Evolutionary conservation across 140 eudicot species (phyloP).

Genomic region (Flaveria floridana): DNA sequence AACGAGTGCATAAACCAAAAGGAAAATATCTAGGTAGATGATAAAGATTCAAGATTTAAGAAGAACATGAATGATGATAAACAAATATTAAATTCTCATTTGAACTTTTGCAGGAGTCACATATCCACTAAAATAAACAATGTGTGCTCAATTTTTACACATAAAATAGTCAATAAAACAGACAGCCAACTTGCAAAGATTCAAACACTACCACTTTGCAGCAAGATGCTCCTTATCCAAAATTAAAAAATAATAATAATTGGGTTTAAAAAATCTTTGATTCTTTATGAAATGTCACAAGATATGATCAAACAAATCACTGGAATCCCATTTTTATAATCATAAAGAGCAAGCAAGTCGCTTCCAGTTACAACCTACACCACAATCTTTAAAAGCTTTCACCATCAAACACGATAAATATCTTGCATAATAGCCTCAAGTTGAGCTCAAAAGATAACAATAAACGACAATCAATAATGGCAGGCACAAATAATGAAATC

Average conservation of each 20-base stretch:
- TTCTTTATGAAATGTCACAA: slow-evolving; percentile 14
- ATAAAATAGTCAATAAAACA: slow-evolving; percentile 20
- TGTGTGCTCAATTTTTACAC: slow-evolving; percentile 12
- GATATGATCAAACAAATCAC: slow-evolving; percentile 28
- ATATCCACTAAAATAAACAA: slow-evolving; percentile 33
- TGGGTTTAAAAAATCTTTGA: slow-evolving; percentile 20
- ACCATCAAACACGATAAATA: slow-evolving; percentile 27
- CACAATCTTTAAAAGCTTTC: slow-evolving; percentile 28
- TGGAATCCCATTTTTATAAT: slow-evolving; percentile 27
- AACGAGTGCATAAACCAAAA: slow-evolving; percentile 8
- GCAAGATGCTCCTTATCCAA: slow-evolving; percentile 38
- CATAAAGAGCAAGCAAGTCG: slow-evolving; percentile 39
- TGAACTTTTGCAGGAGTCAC: slow-evolving; percentile 25
- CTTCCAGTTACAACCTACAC: slow-evolving; percentile 26
- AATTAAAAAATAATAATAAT: not conserved
- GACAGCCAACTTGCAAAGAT: slow-evolving; percentile 19
- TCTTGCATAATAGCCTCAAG: slow-evolving; percentile 26
- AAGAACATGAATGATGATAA: slow-evolving; percentile 15
- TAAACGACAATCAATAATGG: slow-evolving; percentile 5
- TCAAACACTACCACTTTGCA: slow-evolving; percentile 17
- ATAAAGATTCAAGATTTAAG: slow-evolving; percentile 23
- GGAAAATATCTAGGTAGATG: slow-evolving; percentile 5
- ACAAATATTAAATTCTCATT: slow-evolving; percentile 22
- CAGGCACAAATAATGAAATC: slow-evolving; percentile 5
- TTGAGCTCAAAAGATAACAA: slow-evolving; percentile 31